Conservation (phyloP, 768 basidiomycete species). For the Tylopilus rubrobrunneus region DNA sequence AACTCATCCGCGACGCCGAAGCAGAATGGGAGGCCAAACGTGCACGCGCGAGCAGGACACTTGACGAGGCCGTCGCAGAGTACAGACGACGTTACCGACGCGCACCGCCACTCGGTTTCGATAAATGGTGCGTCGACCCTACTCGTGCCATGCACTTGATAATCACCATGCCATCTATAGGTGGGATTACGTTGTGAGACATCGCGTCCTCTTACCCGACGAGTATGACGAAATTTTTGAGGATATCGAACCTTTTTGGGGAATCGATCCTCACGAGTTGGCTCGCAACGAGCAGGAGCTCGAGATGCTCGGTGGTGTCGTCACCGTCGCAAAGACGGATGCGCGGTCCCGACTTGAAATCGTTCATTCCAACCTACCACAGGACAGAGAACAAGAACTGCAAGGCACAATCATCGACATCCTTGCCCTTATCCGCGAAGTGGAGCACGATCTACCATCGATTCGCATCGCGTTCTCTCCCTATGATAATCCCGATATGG, state of each 20-base stretch:
- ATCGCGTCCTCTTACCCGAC: conserved; percentile 40
- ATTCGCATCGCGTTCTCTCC: conserved; percentile 30
- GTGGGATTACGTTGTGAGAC: conserved; percentile 40
- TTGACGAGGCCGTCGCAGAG: conserved; percentile 36
- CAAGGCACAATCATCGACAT: conserved; percentile 4
- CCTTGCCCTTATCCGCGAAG: conserved; percentile 23
- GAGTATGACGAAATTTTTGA: conserved; percentile 45
- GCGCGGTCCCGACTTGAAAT: conserved; percentile 8
- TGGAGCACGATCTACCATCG: conserved; percentile 29
- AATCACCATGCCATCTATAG: conserved; percentile 2
- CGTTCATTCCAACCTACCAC: conserved; percentile 11
- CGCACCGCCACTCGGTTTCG: conserved; percentile 39
- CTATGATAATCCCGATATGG: conserved; percentile 27
- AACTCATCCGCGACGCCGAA: conserved; percentile 37
- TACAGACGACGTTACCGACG: conserved; percentile 35
- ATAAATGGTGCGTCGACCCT: conserved; percentile 34
- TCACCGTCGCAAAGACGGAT: conserved; percentile 25
- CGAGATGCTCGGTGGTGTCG: conserved; percentile 11
- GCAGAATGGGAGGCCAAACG: conserved; percentile 34
- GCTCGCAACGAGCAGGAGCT: conserved; percentile 16
- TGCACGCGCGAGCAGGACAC: conserved; percentile 33
- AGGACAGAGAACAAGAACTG: conserved; percentile 1
- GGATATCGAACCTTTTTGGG: conserved; percentile 37
- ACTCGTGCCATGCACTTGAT: too few species aligned
- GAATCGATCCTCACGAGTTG: conserved; percentile 30